Conservation (phyloP, 805 yeast genomes). For the Yamadazyma ubonensis region DNA sequence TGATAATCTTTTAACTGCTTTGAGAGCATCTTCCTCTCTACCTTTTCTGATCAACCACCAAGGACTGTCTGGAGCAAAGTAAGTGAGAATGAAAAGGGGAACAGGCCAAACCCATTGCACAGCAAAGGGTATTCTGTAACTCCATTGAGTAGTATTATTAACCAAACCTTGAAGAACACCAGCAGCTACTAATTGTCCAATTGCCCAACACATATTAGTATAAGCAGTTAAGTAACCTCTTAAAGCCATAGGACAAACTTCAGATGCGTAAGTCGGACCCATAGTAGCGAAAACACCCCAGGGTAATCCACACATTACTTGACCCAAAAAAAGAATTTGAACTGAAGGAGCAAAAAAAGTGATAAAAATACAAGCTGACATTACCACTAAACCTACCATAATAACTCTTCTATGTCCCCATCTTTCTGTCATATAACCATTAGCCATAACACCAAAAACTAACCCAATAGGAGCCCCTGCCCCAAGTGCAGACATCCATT, state of each 20-base stretch:
- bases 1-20: constrained; percentile 25
- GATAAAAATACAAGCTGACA: constrained; percentile 34
- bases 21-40: constrained; percentile 30
- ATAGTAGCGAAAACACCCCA: constrained; percentile 45
- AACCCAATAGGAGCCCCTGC: constrained; percentile 35
- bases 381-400: constrained; percentile 26
- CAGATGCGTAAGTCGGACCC: constrained; percentile 44
- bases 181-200: constrained; percentile 42
- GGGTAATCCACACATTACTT: constrained; percentile 41
- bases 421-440: constrained; percentile 42
- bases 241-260: constrained; percentile 42
- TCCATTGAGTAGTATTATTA: constrained; percentile 25
- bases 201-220: constrained; percentile 38
- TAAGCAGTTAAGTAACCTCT: constrained; percentile 41
- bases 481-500: constrained; percentile 33
- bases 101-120: constrained; percentile 41
- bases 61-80: constrained; percentile 47
- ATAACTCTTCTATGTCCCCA: constrained; percentile 44
- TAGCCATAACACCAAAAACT: constrained; percentile 44
- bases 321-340: constrained; percentile 39
- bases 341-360: constrained; percentile 40
- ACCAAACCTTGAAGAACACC: constrained; percentile 40
- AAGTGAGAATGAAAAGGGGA: constrained; percentile 35
- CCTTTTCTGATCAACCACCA: constrained; percentile 45
- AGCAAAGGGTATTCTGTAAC: constrained; percentile 42